Evolutionary conservation across 768 basidiomycete genomes (phyloP), one percentile per base, ranked within the genome.

Genomic region (Amanita pseudoporphyria): DNA sequence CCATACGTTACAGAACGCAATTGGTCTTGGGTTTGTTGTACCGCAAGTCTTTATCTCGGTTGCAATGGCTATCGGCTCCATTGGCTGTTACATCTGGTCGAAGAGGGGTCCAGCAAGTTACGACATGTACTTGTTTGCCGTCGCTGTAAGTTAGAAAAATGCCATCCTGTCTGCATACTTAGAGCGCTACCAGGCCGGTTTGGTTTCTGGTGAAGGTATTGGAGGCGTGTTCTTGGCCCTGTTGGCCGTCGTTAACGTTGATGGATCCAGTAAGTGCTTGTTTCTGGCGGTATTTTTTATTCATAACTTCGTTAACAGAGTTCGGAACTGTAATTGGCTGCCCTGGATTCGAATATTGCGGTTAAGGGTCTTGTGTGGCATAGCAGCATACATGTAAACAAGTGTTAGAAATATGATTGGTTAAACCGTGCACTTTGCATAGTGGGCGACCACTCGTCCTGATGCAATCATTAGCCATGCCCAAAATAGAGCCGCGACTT

Each of bases 201-300:
- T 77, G 52, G 64, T 80, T 30, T 76, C 78, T 31, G 78, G 78
- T 22, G 78, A 80, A 54, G 79, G 79, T 62, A 66, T 81, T 30
- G 79, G 77, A 24, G 79, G 78, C 58, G 77, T 81, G 45, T 70
- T 79, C 59, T 72, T 74, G 53, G 78, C 78, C 10, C 59, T 79
- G n/a, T 65, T 81, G 19, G 72, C 76, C 26, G 65, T 79, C 45
- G 60, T 67, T 32, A 71, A 71, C 46, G 77, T 78, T 32, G 74
- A 76, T 51, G 77, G 76, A 26, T 58, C 64, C 26, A 68, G 71
- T 73, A 56, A 63, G 71, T 36, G 66, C 10, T 19, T 30, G 43
- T 16, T 44, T 28, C 14, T n/a, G 10, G 40, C 35, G 36, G 28
- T 22, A n/a, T 55, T 39, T 55, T 39, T 9, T 16, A 38, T 32